Evolutionary conservation across 352 stramenopile genomes (phyloP), one percentile per base, ranked within the genome.

Genomic region (Phytophthora meadii): DNA sequence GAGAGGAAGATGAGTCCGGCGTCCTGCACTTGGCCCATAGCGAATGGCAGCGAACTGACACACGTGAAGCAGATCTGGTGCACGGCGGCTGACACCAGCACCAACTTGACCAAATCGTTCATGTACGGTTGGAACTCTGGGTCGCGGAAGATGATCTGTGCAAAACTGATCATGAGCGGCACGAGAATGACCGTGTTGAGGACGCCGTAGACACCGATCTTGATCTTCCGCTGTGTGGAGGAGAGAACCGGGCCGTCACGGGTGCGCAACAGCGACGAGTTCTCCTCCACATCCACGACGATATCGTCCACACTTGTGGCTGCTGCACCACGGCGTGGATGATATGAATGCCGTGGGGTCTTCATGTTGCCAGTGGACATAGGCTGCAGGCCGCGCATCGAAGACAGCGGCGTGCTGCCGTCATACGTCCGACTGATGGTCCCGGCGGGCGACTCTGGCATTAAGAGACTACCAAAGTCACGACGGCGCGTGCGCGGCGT

Each of bases 1-100:
- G 87, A 97, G 46, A 99, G 82, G 79, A 99, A 99, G 61, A 99
- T 99, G n/a, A 99, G 82, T 0, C 98, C 98, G 2, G 97, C 97
- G 74, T 99, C 97, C 72, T 99, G 98, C 3, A 99, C 98, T 76
- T 98, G 97, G 2, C 97, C 98, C 46, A 99, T 97, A 3, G 98
- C 97, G 75, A 99, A 99, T 6, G 93, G 88, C 50, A 99, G 81
- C 34, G 90, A 94, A 55, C 89, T 98, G 47, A 96, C 92, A 17
- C 86, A 70, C 4, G 87, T 95, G 65, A 95, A 95, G 64, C 83
- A 93, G 49, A 92, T 61, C 70, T 95, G 87, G 62, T 95, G 87
- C 40, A 95, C 72, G 9, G 84, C 85, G 3, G 83, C 86, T 9
- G 88, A 96, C 40, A 91, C 81, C 44, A 96, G 79, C 68, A 98